A percentile compares a stretch with the other conserved stretches of the same genome.
These are phyloP conservation scores for Chlamydomonas urium DNA, from an alignment of 139 green algal genomes.

Conservation along the genomic window DNA sequence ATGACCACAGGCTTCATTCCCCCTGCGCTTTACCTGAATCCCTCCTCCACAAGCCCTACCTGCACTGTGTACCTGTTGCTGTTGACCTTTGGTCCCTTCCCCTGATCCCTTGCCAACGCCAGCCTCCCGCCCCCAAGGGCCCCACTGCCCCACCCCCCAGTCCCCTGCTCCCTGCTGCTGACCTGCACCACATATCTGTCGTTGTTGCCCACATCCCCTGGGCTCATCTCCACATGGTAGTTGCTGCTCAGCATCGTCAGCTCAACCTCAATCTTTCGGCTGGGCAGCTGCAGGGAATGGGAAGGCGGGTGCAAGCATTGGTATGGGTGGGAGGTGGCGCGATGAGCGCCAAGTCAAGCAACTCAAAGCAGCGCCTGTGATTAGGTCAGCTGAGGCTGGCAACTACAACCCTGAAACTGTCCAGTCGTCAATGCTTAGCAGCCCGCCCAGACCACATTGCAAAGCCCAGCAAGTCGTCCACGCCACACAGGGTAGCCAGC, in stretches of 20 bases:
- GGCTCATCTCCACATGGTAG: conserved; percentile 95
- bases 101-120: too few species aligned
- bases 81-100: too few species aligned
- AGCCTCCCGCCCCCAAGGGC: background rate
- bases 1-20: too few species aligned
- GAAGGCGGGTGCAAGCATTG: background rate
- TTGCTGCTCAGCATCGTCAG: conserved; percentile 84
- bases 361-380: background rate
- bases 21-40: too few species aligned
- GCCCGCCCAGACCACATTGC: too few species aligned
- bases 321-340: too few species aligned
- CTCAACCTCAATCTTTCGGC: conserved; percentile 91
- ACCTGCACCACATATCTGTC: conserved; percentile 72
- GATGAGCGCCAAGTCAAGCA: background rate
- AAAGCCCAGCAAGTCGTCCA: too few species aligned
- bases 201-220: conserved; percentile 86
- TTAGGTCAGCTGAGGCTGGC: background rate
- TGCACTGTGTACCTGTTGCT: background rate
- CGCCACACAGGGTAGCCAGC: background rate
- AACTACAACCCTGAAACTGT: background rate
- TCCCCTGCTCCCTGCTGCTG: too few species aligned
- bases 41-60: too few species aligned
- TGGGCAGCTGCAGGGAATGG: conserved; percentile 62
- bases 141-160: background rate
- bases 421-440: background rate